Conservation (phyloP, 352 stramenopile species). For the Thalassiosira ordinaria region DNA sequence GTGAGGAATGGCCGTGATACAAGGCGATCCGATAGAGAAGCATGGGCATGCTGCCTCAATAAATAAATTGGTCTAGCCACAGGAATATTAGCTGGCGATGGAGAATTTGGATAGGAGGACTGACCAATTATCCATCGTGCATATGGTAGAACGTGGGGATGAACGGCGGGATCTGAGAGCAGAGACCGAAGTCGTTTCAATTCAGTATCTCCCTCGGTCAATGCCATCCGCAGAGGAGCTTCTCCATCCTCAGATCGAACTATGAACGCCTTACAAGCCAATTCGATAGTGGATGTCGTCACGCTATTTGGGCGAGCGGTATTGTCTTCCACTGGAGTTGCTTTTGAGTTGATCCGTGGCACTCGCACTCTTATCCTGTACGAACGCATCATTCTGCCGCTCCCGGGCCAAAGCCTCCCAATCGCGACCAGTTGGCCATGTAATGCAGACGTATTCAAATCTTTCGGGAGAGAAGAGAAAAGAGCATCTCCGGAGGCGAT, state of each 20-base stretch:
- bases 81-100: slow-evolving; percentile 17
- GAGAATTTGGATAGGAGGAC: slow-evolving; percentile 15
- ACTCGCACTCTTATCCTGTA: slow-evolving; percentile 48
- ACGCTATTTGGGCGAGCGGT: background rate
- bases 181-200: slow-evolving; percentile 44
- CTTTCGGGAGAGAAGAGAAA: slow-evolving; percentile 34
- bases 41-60: slow-evolving; percentile 94
- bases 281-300: slow-evolving; percentile 38
- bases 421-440: slow-evolving; percentile 35
- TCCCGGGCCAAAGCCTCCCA: slow-evolving; percentile 59
- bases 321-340: background rate
- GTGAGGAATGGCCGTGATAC: slow-evolving; percentile 94
- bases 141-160: slow-evolving; percentile 52
- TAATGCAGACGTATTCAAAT: slow-evolving; percentile 28
- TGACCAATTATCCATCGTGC: slow-evolving; percentile 42
- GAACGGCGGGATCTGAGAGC: slow-evolving; percentile 34
- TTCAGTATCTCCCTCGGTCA: slow-evolving; percentile 51
- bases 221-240: slow-evolving; percentile 13
- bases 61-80: slow-evolving; percentile 86
- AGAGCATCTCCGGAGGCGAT: slow-evolving; percentile 30
- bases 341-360: slow-evolving; percentile 31
- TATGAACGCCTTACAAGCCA: slow-evolving; percentile 55
- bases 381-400: slow-evolving; percentile 76
- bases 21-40: slow-evolving; percentile 96
- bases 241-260: slow-evolving; percentile 42